phyloP scores from a whole-genome alignment of 345 rosid species.

The Boechera stricta region DNA sequence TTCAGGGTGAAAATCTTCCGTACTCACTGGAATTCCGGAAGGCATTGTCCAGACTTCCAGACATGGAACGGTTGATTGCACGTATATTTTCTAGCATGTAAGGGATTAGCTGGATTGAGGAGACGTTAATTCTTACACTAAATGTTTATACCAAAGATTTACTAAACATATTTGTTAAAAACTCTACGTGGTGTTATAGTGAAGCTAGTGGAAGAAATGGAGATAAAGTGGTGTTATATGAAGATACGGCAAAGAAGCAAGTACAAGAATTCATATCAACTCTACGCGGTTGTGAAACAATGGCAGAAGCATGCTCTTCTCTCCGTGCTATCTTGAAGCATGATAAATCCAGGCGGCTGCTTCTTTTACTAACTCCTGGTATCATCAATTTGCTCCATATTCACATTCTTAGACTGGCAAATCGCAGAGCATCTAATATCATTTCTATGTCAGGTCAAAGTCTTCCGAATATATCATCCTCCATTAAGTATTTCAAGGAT shows the following conservation, averaged over 20 bases:
- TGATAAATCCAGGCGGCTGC: constrained; percentile 66
- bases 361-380: constrained; percentile 80
- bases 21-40: constrained; percentile 76
- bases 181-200: constrained; percentile 52
- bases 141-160: constrained; percentile 14
- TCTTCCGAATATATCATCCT: constrained; percentile 63
- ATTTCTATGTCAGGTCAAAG: constrained; percentile 63
- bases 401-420: constrained; percentile 22
- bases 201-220: constrained; percentile 95
- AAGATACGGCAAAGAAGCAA: constrained; percentile 89
- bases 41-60: constrained; percentile 78
- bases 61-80: constrained; percentile 92
- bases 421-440: constrained; percentile 32
- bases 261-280: constrained; percentile 87
- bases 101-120: constrained; percentile 31
- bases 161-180: constrained; percentile 12
- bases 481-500: constrained; percentile 78
- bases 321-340: constrained; percentile 69
- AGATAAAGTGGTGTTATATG: constrained; percentile 79
- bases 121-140: constrained; percentile 21
- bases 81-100: constrained; percentile 84
- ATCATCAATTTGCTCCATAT: constrained; percentile 32
- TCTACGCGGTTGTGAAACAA: constrained; percentile 81
- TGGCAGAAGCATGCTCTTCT: constrained; percentile 80
- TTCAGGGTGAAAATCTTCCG: constrained; percentile 73